Evolutionary conservation across 352 stramenopile genomes (phyloP), one percentile per base, ranked within the genome.

Genomic region (Phytophthora palmivora): DNA sequence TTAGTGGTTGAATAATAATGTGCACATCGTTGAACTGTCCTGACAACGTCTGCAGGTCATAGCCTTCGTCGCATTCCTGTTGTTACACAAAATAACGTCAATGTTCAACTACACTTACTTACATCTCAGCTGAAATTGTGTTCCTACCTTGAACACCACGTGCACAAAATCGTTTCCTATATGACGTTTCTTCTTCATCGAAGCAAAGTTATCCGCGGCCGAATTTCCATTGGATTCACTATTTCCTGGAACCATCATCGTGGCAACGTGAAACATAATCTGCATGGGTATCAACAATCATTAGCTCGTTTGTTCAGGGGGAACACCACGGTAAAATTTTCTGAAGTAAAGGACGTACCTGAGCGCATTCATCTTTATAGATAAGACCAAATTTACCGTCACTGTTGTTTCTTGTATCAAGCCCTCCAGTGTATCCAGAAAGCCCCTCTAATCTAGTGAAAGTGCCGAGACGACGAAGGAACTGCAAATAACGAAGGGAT

Each of bases 131-230:
- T 58, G 28, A 46, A 26, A 12, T n/a, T 41, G 6, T 21, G 16
- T 15, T 24, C 18, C 18, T 73, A 86, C 77, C 74, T 94, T 90
- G 63, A 93, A 96, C 3, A 95, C 63, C 4, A 96, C 74, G 43
- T 96, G 87, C 2, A 96, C 87, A 54, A 95, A 95, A 47, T 96
- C 88, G 51, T 96, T 96, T 30, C 88, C 88, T 65, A 96, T 91
- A 61, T 95, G 88, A 4, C 88, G 81, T 58, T 96, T 96, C 63
- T 96, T 95, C 70, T 88, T 84, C 78, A 89, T 89, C 5, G 62
- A 61, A 4, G 60, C 42, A 22, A 76, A 69, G 6, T 34, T 70
- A 6, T 57, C 53, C 18, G 37, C 36, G 22, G 24, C 22, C 38
- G 39, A 21, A 51, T 19, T 24, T 6, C 30, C 22, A 16, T 42